Percentiles rank a stretch among this genome's conserved stretches.
Evolutionary conservation across 108 stramenopile genomes (phyloP).

Genomic region (Cylindrotheca closterium): DNA sequence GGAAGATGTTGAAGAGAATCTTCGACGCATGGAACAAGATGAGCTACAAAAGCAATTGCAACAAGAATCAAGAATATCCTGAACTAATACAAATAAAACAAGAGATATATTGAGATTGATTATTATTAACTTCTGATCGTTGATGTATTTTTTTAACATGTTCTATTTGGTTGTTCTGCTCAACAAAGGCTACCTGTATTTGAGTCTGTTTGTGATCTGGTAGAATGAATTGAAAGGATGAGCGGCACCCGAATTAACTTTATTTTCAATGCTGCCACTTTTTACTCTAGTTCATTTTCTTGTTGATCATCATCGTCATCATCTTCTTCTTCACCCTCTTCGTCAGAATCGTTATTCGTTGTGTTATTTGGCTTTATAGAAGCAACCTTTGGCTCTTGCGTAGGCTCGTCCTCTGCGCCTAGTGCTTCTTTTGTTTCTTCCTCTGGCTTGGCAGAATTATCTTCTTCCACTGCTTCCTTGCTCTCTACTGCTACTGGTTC

Average conservation of each 20-base stretch:
- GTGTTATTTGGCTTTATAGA: background rate
- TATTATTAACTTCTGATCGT: no score
- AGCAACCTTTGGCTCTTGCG: no score
- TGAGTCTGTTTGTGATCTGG: no score
- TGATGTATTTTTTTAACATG: background rate
- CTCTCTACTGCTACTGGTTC: background rate
- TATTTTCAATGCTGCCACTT: no score
- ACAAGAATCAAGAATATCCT: constrained; percentile 4
- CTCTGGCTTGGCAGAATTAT: background rate
- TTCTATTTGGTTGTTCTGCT: background rate
- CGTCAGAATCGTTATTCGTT: background rate
- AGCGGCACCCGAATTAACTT: no score
- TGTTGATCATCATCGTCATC: constrained; percentile 28
- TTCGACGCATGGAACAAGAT: constrained; percentile 50
- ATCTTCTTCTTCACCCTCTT: constrained; percentile 16
- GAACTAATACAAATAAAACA: constrained; percentile 7
- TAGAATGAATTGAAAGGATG: no score
- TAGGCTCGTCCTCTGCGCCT: background rate
- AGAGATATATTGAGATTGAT: background rate
- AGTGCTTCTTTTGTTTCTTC: constrained; percentile 1
- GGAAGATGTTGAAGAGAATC: constrained; percentile 62
- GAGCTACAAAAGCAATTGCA: constrained; percentile 33
- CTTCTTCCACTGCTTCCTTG: constrained; percentile 1
- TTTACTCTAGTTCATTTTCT: constrained; percentile 32
- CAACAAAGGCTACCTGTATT: background rate